Evolutionary conservation across 2,329 filamentous ascomycete genomes (phyloP).

Genomic region (Mariannaea elegans): DNA sequence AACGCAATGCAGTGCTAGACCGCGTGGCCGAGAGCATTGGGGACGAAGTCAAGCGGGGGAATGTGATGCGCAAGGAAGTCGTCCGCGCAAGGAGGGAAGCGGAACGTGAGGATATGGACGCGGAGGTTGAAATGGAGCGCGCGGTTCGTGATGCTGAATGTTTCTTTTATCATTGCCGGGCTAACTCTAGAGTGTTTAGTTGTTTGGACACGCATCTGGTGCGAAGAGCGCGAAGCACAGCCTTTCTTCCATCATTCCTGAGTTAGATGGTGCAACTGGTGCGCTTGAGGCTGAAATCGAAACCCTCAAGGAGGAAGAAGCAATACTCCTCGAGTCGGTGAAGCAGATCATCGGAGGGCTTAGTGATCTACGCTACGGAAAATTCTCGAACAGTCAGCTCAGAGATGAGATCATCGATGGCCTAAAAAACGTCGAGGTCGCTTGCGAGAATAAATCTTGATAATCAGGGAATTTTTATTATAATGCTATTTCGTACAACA

Average conservation of each 20-base stretch:
- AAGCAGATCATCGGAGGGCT: slow-evolving; percentile 74
- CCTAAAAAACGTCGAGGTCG: slow-evolving; percentile 63
- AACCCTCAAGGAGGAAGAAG: slow-evolving; percentile 71
- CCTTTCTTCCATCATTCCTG: slow-evolving; percentile 70
- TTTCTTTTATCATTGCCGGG: background rate
- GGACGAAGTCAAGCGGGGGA: slow-evolving; percentile 69
- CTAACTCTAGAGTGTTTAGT: slow-evolving; percentile 48
- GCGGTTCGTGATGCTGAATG: slow-evolving; percentile 58
- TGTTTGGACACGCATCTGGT: slow-evolving; percentile 64
- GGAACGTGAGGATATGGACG: slow-evolving; percentile 65
- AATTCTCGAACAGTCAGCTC: slow-evolving; percentile 71
- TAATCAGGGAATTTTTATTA: slow-evolving; percentile 30
- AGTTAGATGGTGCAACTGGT: slow-evolving; percentile 72
- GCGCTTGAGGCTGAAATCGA: slow-evolving; percentile 75
- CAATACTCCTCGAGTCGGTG: slow-evolving; percentile 66
- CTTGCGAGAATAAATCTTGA: slow-evolving; percentile 62
- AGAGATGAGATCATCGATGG: slow-evolving; percentile 74
- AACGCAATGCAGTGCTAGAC: slow-evolving; percentile 76
- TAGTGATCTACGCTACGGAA: slow-evolving; percentile 85
- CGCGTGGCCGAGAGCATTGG: slow-evolving; percentile 71
- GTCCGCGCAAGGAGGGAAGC: slow-evolving; percentile 61
- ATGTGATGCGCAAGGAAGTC: slow-evolving; percentile 65
- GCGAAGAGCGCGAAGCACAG: slow-evolving; percentile 64
- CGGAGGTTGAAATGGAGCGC: slow-evolving; percentile 70
- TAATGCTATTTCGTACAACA: slow-evolving; percentile 22